Evolutionary conservation across 106 monocot genomes (phyloP).

Genomic region (Cymbidium sinense): DNA sequence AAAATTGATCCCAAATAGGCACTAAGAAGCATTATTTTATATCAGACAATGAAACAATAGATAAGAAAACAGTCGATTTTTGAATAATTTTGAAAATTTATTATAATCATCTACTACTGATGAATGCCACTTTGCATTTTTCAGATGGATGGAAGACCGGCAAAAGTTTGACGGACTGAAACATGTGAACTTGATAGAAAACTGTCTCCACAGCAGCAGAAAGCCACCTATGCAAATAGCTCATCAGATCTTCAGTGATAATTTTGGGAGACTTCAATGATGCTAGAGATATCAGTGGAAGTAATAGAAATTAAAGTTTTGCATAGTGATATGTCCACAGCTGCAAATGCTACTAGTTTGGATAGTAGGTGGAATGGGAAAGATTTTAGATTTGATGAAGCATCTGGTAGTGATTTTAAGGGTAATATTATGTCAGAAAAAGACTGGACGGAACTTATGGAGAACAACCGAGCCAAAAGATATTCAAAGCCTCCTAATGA

Average conservation of each 20-base stretch:
- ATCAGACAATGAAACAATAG: conserved; percentile 47
- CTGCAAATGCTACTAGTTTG: conserved; percentile 1
- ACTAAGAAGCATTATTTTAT: conserved; percentile 34
- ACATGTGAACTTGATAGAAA: conserved; percentile 49
- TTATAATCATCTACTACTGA: conserved; percentile 16
- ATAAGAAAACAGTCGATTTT: conserved; percentile 29
- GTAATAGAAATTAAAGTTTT: conserved; percentile 19
- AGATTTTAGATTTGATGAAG: conserved; percentile 12
- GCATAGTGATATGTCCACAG: neutral
- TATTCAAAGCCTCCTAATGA: too few species aligned
- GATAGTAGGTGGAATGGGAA: conserved; percentile 29
- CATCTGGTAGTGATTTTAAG: conserved; percentile 12
- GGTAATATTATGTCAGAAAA: conserved; percentile 11
- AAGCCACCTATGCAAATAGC: conserved; percentile 21
- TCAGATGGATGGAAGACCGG: conserved; percentile 38
- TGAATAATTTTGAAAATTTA: conserved; percentile 26
- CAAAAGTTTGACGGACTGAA: conserved; percentile 55
- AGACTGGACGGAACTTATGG: conserved; percentile 39
- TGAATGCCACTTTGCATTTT: conserved; percentile 43
- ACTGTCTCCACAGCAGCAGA: conserved; percentile 22
- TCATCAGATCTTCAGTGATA: conserved; percentile 19
- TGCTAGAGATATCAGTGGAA: conserved; percentile 32
- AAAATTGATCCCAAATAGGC: too few species aligned
- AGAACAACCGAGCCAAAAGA: too few species aligned
- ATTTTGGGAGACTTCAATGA: conserved; percentile 30